phyloP scores from a whole-genome alignment of 345 rosid genomes.

The Rhizophora mangle region DNA sequence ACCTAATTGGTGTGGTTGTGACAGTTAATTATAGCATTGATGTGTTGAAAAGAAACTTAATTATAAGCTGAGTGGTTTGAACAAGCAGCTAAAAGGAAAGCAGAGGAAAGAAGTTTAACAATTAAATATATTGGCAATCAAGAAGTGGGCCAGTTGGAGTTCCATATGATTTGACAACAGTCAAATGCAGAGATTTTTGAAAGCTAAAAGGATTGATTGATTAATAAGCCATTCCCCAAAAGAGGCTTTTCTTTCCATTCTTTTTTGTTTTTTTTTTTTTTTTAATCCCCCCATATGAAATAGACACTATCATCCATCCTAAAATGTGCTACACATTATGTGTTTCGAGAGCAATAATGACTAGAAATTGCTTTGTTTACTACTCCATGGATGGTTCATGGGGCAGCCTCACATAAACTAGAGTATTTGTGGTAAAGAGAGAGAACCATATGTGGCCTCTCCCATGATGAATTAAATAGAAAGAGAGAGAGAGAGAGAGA shows the following conservation, averaged over 20 bases:
- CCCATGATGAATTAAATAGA: background rate
- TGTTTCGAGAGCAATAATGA: conserved; percentile 18
- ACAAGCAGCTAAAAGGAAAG: conserved; percentile 33
- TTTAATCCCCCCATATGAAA: conserved; percentile 3
- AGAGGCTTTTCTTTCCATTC: conserved; percentile 13
- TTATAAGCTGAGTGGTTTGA: conserved; percentile 47
- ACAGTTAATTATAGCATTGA: conserved; percentile 31
- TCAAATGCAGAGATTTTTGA: conserved; percentile 38
- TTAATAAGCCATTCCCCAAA: conserved; percentile 14
- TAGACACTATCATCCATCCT: conserved; percentile 11
- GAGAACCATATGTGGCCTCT: conserved; percentile 24
- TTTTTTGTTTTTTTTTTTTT: background rate
- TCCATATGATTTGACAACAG: conserved; percentile 30
- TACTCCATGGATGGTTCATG: conserved; percentile 4
- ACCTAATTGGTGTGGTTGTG: conserved; percentile 35
- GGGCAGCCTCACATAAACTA: background rate
- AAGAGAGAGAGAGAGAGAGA: background rate
- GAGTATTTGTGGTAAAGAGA: conserved; percentile 5
- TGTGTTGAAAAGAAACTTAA: conserved; percentile 19
- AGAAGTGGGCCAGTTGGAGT: conserved; percentile 27
- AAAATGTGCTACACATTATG: conserved; percentile 3
- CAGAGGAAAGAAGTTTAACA: conserved; percentile 35
- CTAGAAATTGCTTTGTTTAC: conserved; percentile 14
- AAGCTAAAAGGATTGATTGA: conserved; percentile 5
- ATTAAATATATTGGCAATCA: conserved; percentile 29